These are phyloP conservation scores for Corchorus olitorius DNA, from an alignment of 345 rosid species.

Conservation along the genomic window DNA sequence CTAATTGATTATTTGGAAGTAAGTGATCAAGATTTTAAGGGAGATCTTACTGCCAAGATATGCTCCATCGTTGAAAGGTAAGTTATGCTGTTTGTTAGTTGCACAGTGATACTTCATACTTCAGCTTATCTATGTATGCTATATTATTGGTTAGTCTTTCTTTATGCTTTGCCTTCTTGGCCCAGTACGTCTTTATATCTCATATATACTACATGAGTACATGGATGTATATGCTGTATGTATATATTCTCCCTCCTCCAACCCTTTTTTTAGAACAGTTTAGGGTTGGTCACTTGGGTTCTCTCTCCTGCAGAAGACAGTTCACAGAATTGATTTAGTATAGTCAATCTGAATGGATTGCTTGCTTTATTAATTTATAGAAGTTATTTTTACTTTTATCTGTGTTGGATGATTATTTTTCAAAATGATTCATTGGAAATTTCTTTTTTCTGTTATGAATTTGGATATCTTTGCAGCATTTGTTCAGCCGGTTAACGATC, in stretches of 20 bases:
- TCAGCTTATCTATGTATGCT: conserved; percentile 10
- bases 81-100: conserved; percentile 37
- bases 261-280: background rate
- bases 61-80: conserved; percentile 97
- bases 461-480: conserved; percentile 4
- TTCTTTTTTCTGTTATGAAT: background rate
- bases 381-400: conserved; percentile 12
- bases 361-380: background rate
- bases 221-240: background rate
- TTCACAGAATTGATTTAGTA: background rate
- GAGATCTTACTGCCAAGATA: conserved; percentile 96
- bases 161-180: background rate
- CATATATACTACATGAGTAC: conserved; percentile 1
- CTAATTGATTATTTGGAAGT: conserved; percentile 94
- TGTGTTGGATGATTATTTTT: conserved; percentile 10
- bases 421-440: background rate
- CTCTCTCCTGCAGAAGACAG: conserved; percentile 8
- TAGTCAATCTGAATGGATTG: conserved; percentile 1
- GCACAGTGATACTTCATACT: background rate
- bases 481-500: conserved; percentile 24
- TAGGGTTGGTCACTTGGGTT: background rate
- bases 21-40: conserved; percentile 95
- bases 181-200: background rate
- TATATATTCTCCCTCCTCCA: background rate
- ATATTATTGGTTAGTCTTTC: conserved; percentile 6